Percentiles rank a stretch among this genome's conserved stretches.
phyloP scores from a whole-genome alignment of 352 stramenopile species.

The Poterioochromonas sp. region DNA sequence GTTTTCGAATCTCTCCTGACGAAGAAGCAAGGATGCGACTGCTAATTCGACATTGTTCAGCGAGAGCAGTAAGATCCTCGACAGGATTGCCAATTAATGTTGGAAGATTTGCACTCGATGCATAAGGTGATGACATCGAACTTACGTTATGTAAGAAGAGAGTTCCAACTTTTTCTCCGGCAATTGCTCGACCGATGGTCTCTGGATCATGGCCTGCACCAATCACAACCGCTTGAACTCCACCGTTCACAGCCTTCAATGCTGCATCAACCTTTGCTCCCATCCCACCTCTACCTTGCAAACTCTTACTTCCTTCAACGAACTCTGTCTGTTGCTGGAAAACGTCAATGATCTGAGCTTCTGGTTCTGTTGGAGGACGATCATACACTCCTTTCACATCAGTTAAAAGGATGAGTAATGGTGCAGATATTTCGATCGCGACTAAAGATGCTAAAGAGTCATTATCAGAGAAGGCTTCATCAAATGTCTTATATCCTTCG shows the following conservation, averaged over 20 bases:
- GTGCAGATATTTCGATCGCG: slow-evolving; percentile 57
- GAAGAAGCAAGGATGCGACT: slow-evolving; percentile 74
- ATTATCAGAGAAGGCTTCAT: slow-evolving; percentile 84
- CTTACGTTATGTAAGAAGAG: no score
- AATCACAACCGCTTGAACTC: slow-evolving; percentile 82
- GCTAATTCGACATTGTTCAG: slow-evolving; percentile 62
- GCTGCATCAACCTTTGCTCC: slow-evolving; percentile 71
- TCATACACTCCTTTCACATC: slow-evolving; percentile 93
- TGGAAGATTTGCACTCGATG: no score
- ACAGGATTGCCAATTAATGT: no score
- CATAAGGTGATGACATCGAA: no score
- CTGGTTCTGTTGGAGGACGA: slow-evolving; percentile 50
- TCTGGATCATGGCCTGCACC: slow-evolving; percentile 82
- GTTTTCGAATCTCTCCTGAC: slow-evolving; percentile 64
- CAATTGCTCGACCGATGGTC: slow-evolving; percentile 74
- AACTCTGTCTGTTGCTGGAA: slow-evolving; percentile 48
- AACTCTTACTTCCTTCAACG: slow-evolving; percentile 57
- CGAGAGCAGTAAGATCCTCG: no score
- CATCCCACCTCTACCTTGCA: slow-evolving; percentile 80
- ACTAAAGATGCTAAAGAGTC: slow-evolving; percentile 79
- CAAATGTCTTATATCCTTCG: slow-evolving; percentile 45
- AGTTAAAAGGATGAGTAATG: slow-evolving; percentile 88
- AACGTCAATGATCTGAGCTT: slow-evolving; percentile 52
- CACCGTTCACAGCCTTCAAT: slow-evolving; percentile 66
- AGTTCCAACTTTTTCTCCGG: slow-evolving; percentile 63